Evolutionary conservation across 345 rosid species (phyloP).

Genomic region (Firmiana major): DNA sequence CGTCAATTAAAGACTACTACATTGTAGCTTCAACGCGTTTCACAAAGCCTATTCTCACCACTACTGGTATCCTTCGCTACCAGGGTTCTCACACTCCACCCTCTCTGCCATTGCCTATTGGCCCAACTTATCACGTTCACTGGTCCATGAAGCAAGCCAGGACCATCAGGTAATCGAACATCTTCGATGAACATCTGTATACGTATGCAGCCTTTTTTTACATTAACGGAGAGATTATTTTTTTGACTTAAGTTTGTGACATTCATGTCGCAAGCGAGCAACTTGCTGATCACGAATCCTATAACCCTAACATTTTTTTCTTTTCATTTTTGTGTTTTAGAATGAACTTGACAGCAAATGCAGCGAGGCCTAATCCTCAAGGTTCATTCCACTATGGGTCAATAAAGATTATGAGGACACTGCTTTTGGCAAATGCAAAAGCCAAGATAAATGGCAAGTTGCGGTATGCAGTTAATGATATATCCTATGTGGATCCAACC

Average conservation of each 20-base stretch:
- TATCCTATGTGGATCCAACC: slow-evolving; percentile 52
- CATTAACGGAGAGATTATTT: too few species aligned
- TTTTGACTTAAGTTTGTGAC: too few species aligned
- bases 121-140: slow-evolving; percentile 67
- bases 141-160: slow-evolving; percentile 93
- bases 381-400: slow-evolving; percentile 79
- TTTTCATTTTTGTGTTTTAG: slow-evolving; percentile 31
- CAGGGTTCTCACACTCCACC: slow-evolving; percentile 48
- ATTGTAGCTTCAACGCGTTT: slow-evolving; percentile 80
- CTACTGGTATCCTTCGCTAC: slow-evolving; percentile 65
- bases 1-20: slow-evolving; percentile 46
- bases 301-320: background rate
- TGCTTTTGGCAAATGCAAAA: slow-evolving; percentile 43
- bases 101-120: slow-evolving; percentile 52
- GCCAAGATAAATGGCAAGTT: slow-evolving; percentile 41
- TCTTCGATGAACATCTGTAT: too few species aligned
- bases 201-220: too few species aligned
- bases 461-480: slow-evolving; percentile 60
- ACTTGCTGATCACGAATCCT: too few species aligned
- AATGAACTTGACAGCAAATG: slow-evolving; percentile 77
- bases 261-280: too few species aligned
- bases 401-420: slow-evolving; percentile 32
- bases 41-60: slow-evolving; percentile 44
- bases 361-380: slow-evolving; percentile 94
- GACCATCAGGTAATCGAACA: slow-evolving; percentile 51